A percentile compares a stretch with the other conserved stretches of the same genome.
phyloP scores from a whole-genome alignment of 2,329 filamentous ascomycete genomes.

The Monosporascus sp. region DNA sequence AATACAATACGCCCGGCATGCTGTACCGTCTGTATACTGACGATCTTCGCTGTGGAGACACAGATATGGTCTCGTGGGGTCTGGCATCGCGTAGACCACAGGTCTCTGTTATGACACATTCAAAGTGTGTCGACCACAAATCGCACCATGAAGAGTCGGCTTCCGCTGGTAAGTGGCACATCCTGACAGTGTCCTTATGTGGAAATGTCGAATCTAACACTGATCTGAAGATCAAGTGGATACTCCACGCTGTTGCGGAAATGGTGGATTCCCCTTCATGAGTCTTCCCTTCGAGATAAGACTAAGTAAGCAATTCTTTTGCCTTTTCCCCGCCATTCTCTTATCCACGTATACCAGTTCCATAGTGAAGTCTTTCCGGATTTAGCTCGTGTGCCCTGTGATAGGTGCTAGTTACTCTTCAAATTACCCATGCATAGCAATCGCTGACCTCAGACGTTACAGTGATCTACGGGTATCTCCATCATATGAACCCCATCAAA shows the following conservation, averaged over 20 bases:
- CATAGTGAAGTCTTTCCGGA: too few relatives aligned
- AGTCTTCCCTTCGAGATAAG: conserved; percentile 39
- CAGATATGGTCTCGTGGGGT: neutral
- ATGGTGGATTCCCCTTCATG: conserved; percentile 19
- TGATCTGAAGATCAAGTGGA: neutral
- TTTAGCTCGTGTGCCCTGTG: too few relatives aligned
- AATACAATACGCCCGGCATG: neutral
- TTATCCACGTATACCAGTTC: too few relatives aligned
- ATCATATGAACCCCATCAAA: conserved; percentile 28
- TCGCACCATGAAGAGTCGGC: neutral
- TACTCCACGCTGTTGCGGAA: neutral
- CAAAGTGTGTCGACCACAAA: neutral
- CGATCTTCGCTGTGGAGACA: neutral
- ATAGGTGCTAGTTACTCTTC: too few relatives aligned
- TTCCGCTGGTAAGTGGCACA: neutral
- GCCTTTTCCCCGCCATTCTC: too few relatives aligned
- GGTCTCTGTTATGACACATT: neutral
- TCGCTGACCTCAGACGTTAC: too few relatives aligned
- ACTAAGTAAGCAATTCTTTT: conserved; percentile 16
- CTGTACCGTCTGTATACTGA: neutral
- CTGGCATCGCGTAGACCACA: neutral
- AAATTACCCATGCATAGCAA: too few relatives aligned
- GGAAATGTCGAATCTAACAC: too few relatives aligned
- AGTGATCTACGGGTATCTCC: conserved; percentile 37
- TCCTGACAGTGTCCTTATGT: too few relatives aligned